phyloP scores from a whole-genome alignment of 352 stramenopile genomes.

The Phytophthora boehmeriae region DNA sequence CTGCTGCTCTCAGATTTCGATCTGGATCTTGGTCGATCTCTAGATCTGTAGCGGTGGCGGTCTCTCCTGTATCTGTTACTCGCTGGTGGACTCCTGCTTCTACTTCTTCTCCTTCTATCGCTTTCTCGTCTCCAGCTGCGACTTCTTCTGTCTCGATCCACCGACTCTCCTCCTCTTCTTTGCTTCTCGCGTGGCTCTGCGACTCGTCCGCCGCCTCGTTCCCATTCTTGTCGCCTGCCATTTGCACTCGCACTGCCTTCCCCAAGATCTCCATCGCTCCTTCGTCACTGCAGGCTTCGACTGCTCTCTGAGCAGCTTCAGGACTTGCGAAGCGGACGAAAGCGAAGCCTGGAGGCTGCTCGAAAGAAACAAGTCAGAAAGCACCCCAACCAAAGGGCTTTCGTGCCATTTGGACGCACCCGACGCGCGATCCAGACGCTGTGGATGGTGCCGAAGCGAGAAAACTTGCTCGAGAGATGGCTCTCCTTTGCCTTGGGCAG shows the following conservation, averaged over 20 bases:
- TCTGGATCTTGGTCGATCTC: slow-evolving; percentile 14
- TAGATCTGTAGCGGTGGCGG: neutral
- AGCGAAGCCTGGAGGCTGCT: slow-evolving; percentile 79
- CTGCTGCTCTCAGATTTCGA: slow-evolving; percentile 19
- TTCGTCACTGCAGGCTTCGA: slow-evolving; percentile 44
- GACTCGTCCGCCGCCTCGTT: slow-evolving; percentile 8
- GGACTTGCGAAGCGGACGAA: slow-evolving; percentile 69
- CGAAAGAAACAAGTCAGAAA: slow-evolving; percentile 13
- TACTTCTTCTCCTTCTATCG: neutral
- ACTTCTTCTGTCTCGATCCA: slow-evolving; percentile 3
- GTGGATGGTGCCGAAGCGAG: slow-evolving; percentile 70
- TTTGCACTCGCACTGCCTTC: slow-evolving; percentile 76
- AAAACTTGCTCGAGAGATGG: slow-evolving; percentile 67
- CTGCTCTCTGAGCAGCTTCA: slow-evolving; percentile 51
- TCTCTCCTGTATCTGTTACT: slow-evolving; percentile 13
- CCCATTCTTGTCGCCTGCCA: slow-evolving; percentile 53
- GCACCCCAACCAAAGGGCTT: neutral
- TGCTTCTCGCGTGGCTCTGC: neutral
- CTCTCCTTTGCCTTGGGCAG: slow-evolving; percentile 68
- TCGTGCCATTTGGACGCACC: slow-evolving; percentile 45
- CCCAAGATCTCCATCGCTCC: slow-evolving; percentile 64
- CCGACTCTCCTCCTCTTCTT: neutral
- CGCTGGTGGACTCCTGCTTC: slow-evolving; percentile 10
- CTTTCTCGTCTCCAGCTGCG: slow-evolving; percentile 5
- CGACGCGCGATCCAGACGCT: slow-evolving; percentile 79